phyloP scores from a whole-genome alignment of 495 filamentous ascomycete genomes.

The Penicillium samsonianum region DNA sequence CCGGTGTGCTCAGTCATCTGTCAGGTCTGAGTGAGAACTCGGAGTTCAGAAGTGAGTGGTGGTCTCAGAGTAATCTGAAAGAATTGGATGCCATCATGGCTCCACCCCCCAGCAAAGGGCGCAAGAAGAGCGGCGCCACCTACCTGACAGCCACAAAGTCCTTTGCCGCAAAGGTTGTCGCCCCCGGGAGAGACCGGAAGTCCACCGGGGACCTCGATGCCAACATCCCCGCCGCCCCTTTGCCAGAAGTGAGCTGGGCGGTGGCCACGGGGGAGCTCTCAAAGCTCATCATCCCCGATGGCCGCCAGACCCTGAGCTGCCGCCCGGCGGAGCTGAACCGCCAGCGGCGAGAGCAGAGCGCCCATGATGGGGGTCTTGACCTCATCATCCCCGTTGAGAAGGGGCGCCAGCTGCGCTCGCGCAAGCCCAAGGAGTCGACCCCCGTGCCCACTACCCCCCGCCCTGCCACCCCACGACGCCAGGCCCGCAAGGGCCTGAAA shows the following conservation, averaged over 20 bases:
- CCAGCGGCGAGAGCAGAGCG: constrained; percentile 3
- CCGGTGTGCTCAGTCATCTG: constrained; percentile 85
- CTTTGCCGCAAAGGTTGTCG: constrained; percentile 71
- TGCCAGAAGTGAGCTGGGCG: constrained; percentile 81
- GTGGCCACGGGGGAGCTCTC: constrained; percentile 77
- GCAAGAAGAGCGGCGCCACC: constrained; percentile 57
- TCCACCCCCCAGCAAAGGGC: constrained; percentile 52
- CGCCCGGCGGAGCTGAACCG: constrained; percentile 65
- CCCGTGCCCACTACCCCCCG: background rate
- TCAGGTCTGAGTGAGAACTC: constrained; percentile 63
- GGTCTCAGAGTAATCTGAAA: constrained; percentile 66
- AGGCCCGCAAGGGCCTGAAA: background rate
- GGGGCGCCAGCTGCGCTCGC: constrained; percentile 3
- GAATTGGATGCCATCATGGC: constrained; percentile 58
- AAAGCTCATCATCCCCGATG: constrained; percentile 75
- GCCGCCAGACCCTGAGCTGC: constrained; percentile 70
- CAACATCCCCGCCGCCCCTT: constrained; percentile 54
- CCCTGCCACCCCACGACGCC: background rate
- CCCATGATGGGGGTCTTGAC: background rate
- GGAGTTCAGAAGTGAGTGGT: constrained; percentile 58
- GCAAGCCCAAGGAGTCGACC: constrained; percentile 4
- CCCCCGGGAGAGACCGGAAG: constrained; percentile 55
- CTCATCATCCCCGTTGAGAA: background rate
- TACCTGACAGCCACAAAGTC: constrained; percentile 77
- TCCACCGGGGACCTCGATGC: constrained; percentile 40